Evolutionary conservation across 1,139 yeast genomes (phyloP), one percentile per base, ranked within the genome.

Genomic region (Geotrichum aggregatum): DNA sequence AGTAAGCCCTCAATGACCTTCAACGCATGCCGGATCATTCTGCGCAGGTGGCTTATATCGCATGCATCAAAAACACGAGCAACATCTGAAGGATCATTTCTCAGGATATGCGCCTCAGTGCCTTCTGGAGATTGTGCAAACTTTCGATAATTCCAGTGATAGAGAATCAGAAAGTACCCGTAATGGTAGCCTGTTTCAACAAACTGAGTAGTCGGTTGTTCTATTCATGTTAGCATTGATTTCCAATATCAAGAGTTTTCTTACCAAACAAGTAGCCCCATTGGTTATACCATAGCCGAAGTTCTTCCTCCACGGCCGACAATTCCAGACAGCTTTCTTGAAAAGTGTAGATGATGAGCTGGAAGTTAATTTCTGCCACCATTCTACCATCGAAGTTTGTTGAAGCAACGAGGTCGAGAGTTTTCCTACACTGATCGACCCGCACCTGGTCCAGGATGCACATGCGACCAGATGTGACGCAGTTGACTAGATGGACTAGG

Each of bases 361-460:
- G 78, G 10, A 85, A 74, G 16, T 83, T 79, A 50, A 85, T 82
- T 66, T 87, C 95, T 51, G 91, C 84, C n/a, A 86, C 84, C 82
- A 87, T 85, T 56, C 95, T 70, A n/a, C 89, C 91, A 64, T 87
- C 95, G 63, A 87, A 87, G 61, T 84, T 84, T 2, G 92, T 84
- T 0, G 92, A 82, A 44, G 79, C 74, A 1, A 82, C 76, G 36
- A 84, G 70, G 40, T 83, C 80, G 44, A 84, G 70, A 1, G 84
- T 78, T 7, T 84, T 75, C 21, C 80, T 75, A 54, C 89, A 82
- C 58, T 80, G 77, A 56, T 79, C 81, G 49, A 85, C 67, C 54
- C 91, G 71, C 34, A 77, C 73, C 57, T 80, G 84, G 63, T 85
- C 92, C 10, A 86, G 69, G 11, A 84, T 72, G 61, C 91, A 83